Conservation (phyloP, 2,329 filamentous ascomycete species). For the Bimuria novae-zelandiae region DNA sequence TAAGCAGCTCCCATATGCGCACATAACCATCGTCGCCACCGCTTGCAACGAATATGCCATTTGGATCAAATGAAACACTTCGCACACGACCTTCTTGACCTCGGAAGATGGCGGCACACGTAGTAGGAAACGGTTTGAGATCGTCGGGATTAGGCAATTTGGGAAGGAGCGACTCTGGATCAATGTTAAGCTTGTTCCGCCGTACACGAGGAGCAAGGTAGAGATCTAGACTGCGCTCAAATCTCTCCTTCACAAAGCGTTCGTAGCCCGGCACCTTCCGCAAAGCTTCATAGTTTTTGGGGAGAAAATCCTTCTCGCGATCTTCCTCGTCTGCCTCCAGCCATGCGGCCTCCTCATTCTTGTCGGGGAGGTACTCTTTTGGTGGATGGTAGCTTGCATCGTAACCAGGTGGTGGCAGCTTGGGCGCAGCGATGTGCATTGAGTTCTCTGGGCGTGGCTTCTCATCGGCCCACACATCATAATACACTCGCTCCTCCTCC, state of each 20-base stretch:
- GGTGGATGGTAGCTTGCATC: conserved; percentile 97
- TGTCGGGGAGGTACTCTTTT: conserved; percentile 86
- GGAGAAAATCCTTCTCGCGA: conserved; percentile 84
- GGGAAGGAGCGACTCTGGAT: conserved; percentile 87
- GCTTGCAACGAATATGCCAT: conserved; percentile 82
- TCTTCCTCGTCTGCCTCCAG: conserved; percentile 87
- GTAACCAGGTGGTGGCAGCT: conserved; percentile 89
- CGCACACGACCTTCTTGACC: conserved; percentile 90
- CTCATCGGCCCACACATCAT: conserved; percentile 96
- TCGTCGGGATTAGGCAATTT: conserved; percentile 94
- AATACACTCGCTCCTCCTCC: conserved; percentile 72
- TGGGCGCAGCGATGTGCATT: conserved; percentile 95
- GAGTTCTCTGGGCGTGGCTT: conserved; percentile 78
- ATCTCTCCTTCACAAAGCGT: conserved; percentile 89
- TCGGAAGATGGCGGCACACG: conserved; percentile 82
- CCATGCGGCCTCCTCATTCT: conserved; percentile 84
- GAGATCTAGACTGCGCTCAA: conserved; percentile 91
- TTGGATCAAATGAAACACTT: conserved; percentile 81
- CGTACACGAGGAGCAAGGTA: conserved; percentile 92
- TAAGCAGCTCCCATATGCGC: conserved; percentile 84
- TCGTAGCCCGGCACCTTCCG: conserved; percentile 92
- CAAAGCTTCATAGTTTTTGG: conserved; percentile 79
- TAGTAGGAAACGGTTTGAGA: conserved; percentile 90
- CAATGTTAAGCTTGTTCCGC: conserved; percentile 94
- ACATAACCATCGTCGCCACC: conserved; percentile 94